Percentiles rank a stretch among this genome's conserved stretches.
Conservation (phyloP, 306 rosid genomes). For the Quercus wislizeni region DNA sequence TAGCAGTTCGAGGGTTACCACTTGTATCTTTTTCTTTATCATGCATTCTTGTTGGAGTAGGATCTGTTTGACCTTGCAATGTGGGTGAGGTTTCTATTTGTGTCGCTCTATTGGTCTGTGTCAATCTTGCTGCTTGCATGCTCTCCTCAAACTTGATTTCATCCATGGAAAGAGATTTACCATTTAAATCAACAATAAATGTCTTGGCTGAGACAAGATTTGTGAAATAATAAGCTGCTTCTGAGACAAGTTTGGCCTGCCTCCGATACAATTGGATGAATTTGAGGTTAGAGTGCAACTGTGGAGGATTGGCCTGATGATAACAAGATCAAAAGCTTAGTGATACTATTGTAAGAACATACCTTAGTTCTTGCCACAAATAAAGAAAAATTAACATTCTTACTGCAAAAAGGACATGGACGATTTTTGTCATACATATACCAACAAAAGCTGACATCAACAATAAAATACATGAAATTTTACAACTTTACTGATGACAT, state of each 20-base stretch:
- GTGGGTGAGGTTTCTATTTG: conserved; percentile 19
- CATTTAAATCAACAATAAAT: conserved; percentile 57
- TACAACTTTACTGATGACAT: background rate
- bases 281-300: conserved; percentile 68
- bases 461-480: background rate
- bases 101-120: conserved; percentile 10
- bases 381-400: background rate
- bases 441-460: background rate
- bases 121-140: conserved; percentile 53
- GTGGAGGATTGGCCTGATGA: conserved; percentile 68
- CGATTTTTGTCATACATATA: background rate
- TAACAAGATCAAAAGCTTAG: conserved; percentile 12
- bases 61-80: conserved; percentile 21
- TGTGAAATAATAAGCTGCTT: conserved; percentile 50
- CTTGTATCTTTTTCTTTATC: conserved; percentile 17
- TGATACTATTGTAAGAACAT: background rate
- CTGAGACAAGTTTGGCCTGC: conserved; percentile 65
- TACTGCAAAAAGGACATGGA: background rate
- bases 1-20: conserved; percentile 32
- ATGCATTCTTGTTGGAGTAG: conserved; percentile 14
- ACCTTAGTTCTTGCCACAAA: background rate
- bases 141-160: conserved; percentile 53
- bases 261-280: conserved; percentile 58
- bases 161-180: conserved; percentile 48
- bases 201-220: conserved; percentile 57